Conservation (phyloP, 2,329 filamentous ascomycete species). For the Arthrocladium fulminans region DNA sequence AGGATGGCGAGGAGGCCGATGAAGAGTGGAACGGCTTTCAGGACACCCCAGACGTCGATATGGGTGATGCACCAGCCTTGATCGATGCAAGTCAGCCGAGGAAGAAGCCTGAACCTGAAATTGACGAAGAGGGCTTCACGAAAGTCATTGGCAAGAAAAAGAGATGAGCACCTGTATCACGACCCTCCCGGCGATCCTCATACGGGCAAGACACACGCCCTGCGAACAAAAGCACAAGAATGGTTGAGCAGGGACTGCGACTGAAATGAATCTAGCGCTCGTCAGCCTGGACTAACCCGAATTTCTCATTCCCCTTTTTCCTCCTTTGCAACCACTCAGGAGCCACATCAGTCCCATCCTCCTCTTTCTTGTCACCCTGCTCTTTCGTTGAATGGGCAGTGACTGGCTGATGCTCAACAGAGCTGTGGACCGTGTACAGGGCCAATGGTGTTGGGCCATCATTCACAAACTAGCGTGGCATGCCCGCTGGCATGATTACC, state of each 20-base stretch:
- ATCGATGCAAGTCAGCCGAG: constrained; percentile 41
- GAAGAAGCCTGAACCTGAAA: constrained; percentile 59
- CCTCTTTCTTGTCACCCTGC: constrained; percentile 54
- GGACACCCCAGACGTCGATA: constrained; percentile 50
- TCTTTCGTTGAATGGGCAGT: constrained; percentile 56
- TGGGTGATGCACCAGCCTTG: constrained; percentile 60
- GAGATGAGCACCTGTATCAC: constrained; percentile 28
- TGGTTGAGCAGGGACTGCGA: not conserved
- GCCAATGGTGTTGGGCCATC: constrained; percentile 51
- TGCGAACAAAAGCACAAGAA: not conserved
- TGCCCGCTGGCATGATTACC: constrained; percentile 56
- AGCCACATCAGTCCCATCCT: constrained; percentile 52
- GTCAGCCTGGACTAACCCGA: constrained; percentile 43
- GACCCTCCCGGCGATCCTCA: not conserved
- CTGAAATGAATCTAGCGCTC: not conserved
- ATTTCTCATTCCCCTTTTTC: constrained; percentile 51
- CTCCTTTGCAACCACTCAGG: constrained; percentile 50
- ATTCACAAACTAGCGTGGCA: constrained; percentile 58
- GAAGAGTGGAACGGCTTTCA: constrained; percentile 47
- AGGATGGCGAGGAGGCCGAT: constrained; percentile 44
- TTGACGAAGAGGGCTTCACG: constrained; percentile 76
- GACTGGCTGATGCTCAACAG: constrained; percentile 52
- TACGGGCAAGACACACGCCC: not conserved
- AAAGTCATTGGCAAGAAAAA: constrained; percentile 63
- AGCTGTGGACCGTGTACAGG: constrained; percentile 54